Base-by-base conservation (phyloP, 1,139 yeast genomes). In the Zygoascus meyerae region DNA sequence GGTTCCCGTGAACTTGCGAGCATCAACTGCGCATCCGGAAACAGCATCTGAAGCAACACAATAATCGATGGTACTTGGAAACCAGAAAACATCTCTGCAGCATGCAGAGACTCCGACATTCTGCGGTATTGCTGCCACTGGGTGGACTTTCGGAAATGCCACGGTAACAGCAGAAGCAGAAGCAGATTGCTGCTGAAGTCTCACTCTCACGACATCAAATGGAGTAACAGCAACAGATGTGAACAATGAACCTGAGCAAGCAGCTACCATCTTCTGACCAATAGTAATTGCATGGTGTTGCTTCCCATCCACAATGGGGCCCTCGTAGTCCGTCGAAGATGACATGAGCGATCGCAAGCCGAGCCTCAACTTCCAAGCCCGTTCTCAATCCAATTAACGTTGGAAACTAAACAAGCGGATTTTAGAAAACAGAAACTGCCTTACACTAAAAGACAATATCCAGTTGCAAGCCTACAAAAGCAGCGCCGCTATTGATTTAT, bases 151-250 rank as follows among this genome's bases (percentile, higher is more conserved):
- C n/a, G 38, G 34, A 11, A 31, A 5, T 35, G 32, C 14, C 34
- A 35, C 29, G 14, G 29, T 14, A 26, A 21, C 18, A 15, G 40
- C 14, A n/a, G 50, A 50, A 14, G 54, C 44, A 6, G 61, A 57
- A 40, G 70, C 69, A 44, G 68, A 86, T 60, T 89, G 96, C 61
- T 90, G 97, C 60, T 92, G 98, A 50, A 90, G 72, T 48, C 98
- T 75, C 34, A 92, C 86, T 51, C 97, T 70, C 1, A 90, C 86
- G 40, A 92, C 97, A 62, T 92, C 98, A 64, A 92, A 83, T 1
- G 98, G 98, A 1, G 97, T 92, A 31, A 90, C 85, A 8, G 65
- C 67, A 41, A 87, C 59, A 0, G 97, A 87, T 1, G 97, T 92
- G 34, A 89, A 64, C n/a, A 92, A 64, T 1, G 97, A 86, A 2